Evolutionary conservation across 148 eudicot species (phyloP).

Genomic region (Nyssa sinensis): DNA sequence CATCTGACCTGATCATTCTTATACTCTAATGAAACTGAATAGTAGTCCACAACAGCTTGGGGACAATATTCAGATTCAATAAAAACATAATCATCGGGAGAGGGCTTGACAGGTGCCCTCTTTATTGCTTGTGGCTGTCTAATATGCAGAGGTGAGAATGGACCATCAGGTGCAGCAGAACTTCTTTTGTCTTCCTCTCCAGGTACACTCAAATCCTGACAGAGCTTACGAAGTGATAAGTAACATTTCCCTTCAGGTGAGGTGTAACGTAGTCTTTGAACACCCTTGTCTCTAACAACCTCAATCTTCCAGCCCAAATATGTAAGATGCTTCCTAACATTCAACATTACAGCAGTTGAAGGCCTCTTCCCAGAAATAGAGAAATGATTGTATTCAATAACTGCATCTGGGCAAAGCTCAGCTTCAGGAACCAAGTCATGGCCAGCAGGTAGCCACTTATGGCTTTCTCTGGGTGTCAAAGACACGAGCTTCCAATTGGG

Average conservation of each 20-base stretch:
- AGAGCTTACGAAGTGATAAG: conserved; percentile 33
- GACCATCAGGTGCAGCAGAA: conserved; percentile 16
- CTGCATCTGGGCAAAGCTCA: conserved; percentile 45
- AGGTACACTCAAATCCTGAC: conserved; percentile 15
- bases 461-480: background rate
- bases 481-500: conserved; percentile 1
- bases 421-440: conserved; percentile 32
- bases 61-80: conserved; percentile 49
- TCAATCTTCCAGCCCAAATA: conserved; percentile 71
- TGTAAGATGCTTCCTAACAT: conserved; percentile 50
- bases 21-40: background rate
- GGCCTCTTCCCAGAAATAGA: conserved; percentile 4
- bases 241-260: conserved; percentile 45
- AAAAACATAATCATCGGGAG: conserved; percentile 7
- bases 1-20: background rate
- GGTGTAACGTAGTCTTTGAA: conserved; percentile 35
- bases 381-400: conserved; percentile 24
- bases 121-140: conserved; percentile 8
- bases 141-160: conserved; percentile 2
- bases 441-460: conserved; percentile 35
- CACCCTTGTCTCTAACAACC: background rate
- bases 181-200: conserved; percentile 15
- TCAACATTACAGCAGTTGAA: background rate
- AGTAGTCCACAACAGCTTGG: conserved; percentile 43
- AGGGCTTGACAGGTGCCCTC: background rate